Base-by-base conservation (phyloP, 805 yeast species). In the Ogataea saltuana region DNA sequence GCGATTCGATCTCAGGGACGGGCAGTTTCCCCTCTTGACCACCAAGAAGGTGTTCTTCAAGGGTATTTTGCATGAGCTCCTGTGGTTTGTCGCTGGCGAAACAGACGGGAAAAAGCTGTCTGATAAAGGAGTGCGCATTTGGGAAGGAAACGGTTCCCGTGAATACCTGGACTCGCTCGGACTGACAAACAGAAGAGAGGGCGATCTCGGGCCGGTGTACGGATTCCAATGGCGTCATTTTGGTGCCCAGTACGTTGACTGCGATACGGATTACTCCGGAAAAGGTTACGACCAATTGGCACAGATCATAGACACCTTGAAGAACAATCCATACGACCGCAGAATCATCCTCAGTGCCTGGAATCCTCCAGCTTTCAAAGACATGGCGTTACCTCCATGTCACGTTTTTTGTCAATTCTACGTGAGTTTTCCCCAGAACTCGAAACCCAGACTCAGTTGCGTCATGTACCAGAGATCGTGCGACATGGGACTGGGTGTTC, bases 141-240 rank as follows among this genome's bases (percentile, higher is more conserved):
- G 99, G 99, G 99, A 93, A 64, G 99, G 99, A 13, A 93, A 93
- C 63, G 99, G 98, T 9, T 86, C 96, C 27, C 74, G 97, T 48
- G 96, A 88, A 64, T 93, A 80, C 61, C 70, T 93, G 42, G 97
- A 93, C 62, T 75, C 79, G 4, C 67, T 89, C 27, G 99, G 98
- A 1, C 74, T 93, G 34, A 74, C 75, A 0, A 72, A 85, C 46
- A 81, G 96, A 60, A 72, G 89, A 46, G 97, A 81, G 56, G 98
- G 98, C 42, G 99, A 93, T 67, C 66, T 93, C 54, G 99, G 99
- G 1, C 99, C 99, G 1, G 97, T 93, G 2, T 93, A 93, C 63
- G 99, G 99, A 0, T 93, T 93, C 69, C 99, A 93, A 66, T 93
- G 99, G 99, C 81, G 99, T 58, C 99, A 93, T 66, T 93, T 93